Evolutionary conservation across 257 asterid species (phyloP), one percentile per base, ranked within the genome.

Genomic region (Mentha longifolia): DNA sequence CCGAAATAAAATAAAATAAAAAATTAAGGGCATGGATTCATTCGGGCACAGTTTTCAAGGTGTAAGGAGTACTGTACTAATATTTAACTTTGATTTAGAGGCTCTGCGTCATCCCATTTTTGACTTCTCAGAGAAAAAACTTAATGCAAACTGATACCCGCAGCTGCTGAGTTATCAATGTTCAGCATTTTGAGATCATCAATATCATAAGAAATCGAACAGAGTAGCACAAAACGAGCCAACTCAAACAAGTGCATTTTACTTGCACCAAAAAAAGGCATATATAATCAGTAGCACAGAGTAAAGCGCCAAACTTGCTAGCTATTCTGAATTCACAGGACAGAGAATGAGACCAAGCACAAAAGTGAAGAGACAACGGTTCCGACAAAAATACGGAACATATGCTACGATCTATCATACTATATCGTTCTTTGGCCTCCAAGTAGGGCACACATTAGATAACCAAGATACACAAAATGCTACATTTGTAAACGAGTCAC

Each of bases 401-500:
- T 46, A 39, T 39, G 30, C 58, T 61, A 73, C 52, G 37, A 54
- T 41, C 41, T 61, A 55, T 12, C 50, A 22, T 68, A 64, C 78
- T 37, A 9, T 9, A 54, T 42, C 45, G 20, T 63, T 56, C 69
- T 64, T 69, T 50, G 60, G 68, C 73, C 65, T 51, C 46, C 76
- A 68, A 16, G 46, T 73, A 67, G 66, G 77, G 70, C 74, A 61
- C 52, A 52, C 70, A 65, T 57, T 45, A 41, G 45, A 31, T 66
- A 45, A 55, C 74, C 67, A 58, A 35, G 70, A 72, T 75, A 52
- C 77, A 61, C 78, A 62, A 72, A 68, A 54, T 28, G 62, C 73
- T 57, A 70, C 61, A 74, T n/a, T 62, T 66, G 70, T 77, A 45
- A 45, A 64, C 69, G 59, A 61, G 56, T 70, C 79, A 65, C 72